phyloP scores from a whole-genome alignment of 192 early-diverging fungal species.

The Funneliformis mosseae region DNA sequence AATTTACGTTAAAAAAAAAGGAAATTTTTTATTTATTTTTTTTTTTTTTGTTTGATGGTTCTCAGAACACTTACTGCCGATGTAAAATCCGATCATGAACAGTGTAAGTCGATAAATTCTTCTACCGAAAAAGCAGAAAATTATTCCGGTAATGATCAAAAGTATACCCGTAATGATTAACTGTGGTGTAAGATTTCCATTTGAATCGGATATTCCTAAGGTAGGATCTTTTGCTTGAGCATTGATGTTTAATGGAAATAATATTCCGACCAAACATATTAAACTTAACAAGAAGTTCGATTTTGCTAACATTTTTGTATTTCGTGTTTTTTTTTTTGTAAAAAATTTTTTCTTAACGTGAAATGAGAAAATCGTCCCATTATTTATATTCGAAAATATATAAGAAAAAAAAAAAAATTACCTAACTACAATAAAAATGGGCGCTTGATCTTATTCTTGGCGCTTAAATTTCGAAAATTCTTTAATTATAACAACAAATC shows the following conservation, averaged over 20 bases:
- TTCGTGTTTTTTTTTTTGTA: background rate
- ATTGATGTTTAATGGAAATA: background rate
- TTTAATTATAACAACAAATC: too few relatives aligned
- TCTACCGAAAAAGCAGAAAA: slow-evolving; percentile 72
- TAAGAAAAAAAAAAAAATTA: too few relatives aligned
- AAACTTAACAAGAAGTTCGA: background rate
- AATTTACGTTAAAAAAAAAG: background rate
- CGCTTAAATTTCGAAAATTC: too few relatives aligned
- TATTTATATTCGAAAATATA: background rate
- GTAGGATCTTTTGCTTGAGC: background rate
- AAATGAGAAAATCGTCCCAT: background rate
- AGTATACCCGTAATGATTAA: slow-evolving; percentile 56
- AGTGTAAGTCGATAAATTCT: slow-evolving; percentile 67
- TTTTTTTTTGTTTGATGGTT: too few relatives aligned
- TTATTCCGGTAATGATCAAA: slow-evolving; percentile 64
- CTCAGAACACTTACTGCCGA: slow-evolving; percentile 51
- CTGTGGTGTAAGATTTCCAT: slow-evolving; percentile 26
- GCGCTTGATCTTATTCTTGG: background rate
- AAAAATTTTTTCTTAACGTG: slow-evolving; percentile 1
- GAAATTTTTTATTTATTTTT: background rate
- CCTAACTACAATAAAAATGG: too few relatives aligned
- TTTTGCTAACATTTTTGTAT: background rate
- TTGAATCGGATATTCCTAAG: background rate
- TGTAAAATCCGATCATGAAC: slow-evolving; percentile 79
- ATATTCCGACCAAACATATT: background rate